A percentile compares a stretch with the other conserved stretches of the same genome.
Conservation (phyloP, 2,329 filamentous ascomycete genomes). For the Fusarium sublunatum region DNA sequence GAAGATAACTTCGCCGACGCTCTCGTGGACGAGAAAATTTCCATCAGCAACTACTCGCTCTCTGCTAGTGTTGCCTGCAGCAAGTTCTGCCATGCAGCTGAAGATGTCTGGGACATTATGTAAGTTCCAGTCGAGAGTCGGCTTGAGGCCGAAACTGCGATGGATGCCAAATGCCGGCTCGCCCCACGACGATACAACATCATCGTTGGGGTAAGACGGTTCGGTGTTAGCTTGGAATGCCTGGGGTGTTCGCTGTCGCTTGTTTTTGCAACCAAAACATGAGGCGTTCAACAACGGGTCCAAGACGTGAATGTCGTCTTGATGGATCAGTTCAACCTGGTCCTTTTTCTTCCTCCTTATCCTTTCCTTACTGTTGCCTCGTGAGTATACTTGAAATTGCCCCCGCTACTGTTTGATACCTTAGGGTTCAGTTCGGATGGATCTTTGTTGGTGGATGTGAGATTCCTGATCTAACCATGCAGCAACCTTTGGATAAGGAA, state of each 20-base stretch:
- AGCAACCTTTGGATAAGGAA: slow-evolving; percentile 17
- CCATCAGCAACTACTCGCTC: slow-evolving; percentile 97
- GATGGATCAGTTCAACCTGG: slow-evolving; percentile 75
- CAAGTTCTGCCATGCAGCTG: slow-evolving; percentile 98
- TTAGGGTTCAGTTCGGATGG: slow-evolving; percentile 4
- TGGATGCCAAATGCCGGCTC: slow-evolving; percentile 46
- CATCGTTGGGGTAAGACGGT: slow-evolving; percentile 59
- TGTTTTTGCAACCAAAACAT: slow-evolving; percentile 91
- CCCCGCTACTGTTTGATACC: slow-evolving; percentile 11
- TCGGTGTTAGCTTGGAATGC: slow-evolving; percentile 69
- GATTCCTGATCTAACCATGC: slow-evolving; percentile 18
- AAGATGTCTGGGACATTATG: slow-evolving; percentile 95
- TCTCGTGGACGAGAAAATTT: slow-evolving; percentile 96
- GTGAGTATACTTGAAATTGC: slow-evolving; percentile 26
- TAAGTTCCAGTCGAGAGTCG: slow-evolving; percentile 58
- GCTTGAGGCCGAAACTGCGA: slow-evolving; percentile 34
- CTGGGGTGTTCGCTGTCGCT: slow-evolving; percentile 77
- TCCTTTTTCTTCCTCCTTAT: slow-evolving; percentile 46
- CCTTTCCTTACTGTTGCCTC: slow-evolving; percentile 29
- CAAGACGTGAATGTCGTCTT: slow-evolving; percentile 70
- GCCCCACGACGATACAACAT: slow-evolving; percentile 78
- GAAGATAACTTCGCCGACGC: slow-evolving; percentile 94
- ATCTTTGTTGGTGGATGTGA: not conserved
- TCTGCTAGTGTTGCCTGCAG: slow-evolving; percentile 98
- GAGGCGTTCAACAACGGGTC: slow-evolving; percentile 81